Evolutionary conservation across 2,329 filamentous ascomycete genomes (phyloP), one percentile per base, ranked within the genome.

Genomic region (Clarireedia monteithiana): DNA sequence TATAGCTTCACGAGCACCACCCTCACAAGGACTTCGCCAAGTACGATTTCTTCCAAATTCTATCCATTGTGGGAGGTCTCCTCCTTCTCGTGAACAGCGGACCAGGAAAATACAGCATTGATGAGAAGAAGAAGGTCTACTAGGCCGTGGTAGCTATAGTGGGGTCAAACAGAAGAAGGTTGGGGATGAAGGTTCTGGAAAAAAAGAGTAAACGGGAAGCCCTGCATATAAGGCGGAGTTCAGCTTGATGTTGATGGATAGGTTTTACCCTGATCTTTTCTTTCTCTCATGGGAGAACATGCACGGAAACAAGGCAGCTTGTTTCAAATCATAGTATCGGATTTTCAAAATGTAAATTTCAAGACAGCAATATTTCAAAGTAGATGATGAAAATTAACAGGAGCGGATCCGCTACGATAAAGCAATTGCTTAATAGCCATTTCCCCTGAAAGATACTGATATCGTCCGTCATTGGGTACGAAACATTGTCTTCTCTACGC

Each of bases 121-220:
- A 99, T 75, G 94, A 99, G 84, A 99, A 99, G 89, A 99, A 99
- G 85, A 99, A 99, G 83, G 94, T 99, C 65, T 99, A 99, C 78
- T 99, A 82, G 59, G 57, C 47, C 24, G 38, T 48, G 38, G 38
- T 40, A 46, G 20, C 23, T 46, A 49, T 53, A 44, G 39, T 45
- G 58, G 50, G 50, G 46, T 47, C 48, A 30, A 50, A 48, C 36
- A 54, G 50, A 55, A 24, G 51, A 59, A 54, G 48, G 58, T 58
- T 38, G 55, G 55, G 59, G 58, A 59, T 54, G 46, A 50, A 55
- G 53, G 53, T 55, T 55, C 46, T 56, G 57, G 59, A 53, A 63
- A 61, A 58, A 38, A 55, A 53, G 60, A 59, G 53, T 50, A 44
- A 50, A 50, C 53, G 40, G 53, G 47, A 44, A 36, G 47, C 48